A percentile compares a stretch with the other conserved stretches of the same genome.
These are phyloP conservation scores for Cutaneotrichosporon arboriforme DNA, from an alignment of 1,284 basidiomycete genomes.

Conservation along the genomic window DNA sequence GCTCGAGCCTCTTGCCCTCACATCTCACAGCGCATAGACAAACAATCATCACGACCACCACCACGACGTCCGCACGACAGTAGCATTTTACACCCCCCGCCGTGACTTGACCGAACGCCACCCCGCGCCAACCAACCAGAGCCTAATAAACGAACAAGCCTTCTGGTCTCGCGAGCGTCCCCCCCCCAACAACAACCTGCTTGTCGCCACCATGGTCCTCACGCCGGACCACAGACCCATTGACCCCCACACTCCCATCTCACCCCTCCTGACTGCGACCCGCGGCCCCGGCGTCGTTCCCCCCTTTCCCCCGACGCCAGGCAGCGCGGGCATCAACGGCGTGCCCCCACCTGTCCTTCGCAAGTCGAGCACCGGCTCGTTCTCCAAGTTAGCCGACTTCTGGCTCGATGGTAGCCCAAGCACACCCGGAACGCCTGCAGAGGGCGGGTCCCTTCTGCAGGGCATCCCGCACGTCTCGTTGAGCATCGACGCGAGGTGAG, in stretches of 20 bases:
- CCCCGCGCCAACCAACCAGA: too few species aligned
- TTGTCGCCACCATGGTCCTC: slow-evolving; percentile 22
- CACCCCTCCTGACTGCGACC: slow-evolving; percentile 18
- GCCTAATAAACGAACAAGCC: too few species aligned
- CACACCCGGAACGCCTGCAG: slow-evolving; percentile 11
- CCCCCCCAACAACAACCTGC: too few species aligned
- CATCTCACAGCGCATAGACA: too few species aligned
- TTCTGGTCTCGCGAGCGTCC: too few species aligned
- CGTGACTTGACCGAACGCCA: too few species aligned
- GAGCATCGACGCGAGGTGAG: slow-evolving; percentile 68
- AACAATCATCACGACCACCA: too few species aligned
- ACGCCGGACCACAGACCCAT: slow-evolving; percentile 17
- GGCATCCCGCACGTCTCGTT: slow-evolving; percentile 61
- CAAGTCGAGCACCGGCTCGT: slow-evolving; percentile 37
- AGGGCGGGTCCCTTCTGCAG: slow-evolving; percentile 50
- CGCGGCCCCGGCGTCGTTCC: background rate
- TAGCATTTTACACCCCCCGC: too few species aligned
- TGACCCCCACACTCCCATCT: slow-evolving; percentile 16
- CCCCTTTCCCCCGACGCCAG: background rate
- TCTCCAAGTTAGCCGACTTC: slow-evolving; percentile 44
- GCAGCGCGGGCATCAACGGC: background rate
- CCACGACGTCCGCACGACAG: too few species aligned
- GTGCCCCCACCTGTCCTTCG: slow-evolving; percentile 21
- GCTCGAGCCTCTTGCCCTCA: too few species aligned
- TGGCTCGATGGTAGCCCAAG: slow-evolving; percentile 29